phyloP scores from a whole-genome alignment of 1,284 basidiomycete genomes.

The Schizophyllum commune region DNA sequence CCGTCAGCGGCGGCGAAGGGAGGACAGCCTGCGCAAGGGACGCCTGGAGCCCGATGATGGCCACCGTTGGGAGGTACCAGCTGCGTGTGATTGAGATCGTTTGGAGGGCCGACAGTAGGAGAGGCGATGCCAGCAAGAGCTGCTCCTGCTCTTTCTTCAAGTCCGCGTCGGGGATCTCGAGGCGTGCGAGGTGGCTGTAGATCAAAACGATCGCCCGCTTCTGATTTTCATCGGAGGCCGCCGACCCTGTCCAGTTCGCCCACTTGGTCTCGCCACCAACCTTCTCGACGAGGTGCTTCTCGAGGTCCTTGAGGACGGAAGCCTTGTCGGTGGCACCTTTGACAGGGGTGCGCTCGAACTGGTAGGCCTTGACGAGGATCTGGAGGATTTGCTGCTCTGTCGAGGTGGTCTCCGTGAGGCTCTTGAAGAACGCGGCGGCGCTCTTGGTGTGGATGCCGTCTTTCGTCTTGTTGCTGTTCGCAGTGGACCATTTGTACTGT shows the following conservation, averaged over 20 bases:
- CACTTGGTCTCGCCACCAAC: conserved; percentile 22
- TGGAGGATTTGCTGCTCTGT: conserved; percentile 69
- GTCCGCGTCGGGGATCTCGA: conserved; percentile 49
- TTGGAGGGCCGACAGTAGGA: conserved; percentile 76
- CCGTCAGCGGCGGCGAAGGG: conserved; percentile 33
- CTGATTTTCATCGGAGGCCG: conserved; percentile 27
- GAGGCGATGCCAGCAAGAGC: conserved; percentile 63
- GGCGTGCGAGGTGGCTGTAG: conserved; percentile 81
- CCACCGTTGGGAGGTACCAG: conserved; percentile 83
- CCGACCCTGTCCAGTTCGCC: conserved; percentile 23
- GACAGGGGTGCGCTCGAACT: conserved; percentile 48
- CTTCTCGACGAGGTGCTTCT: conserved; percentile 25
- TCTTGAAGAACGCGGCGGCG: conserved; percentile 88
- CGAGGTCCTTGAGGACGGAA: conserved; percentile 40
- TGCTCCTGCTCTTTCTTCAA: conserved; percentile 63
- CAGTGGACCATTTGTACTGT: conserved; percentile 85
- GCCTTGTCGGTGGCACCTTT: conserved; percentile 41
- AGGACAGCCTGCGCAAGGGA: conserved; percentile 82
- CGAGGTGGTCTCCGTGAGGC: conserved; percentile 69
- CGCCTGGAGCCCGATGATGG: conserved; percentile 78
- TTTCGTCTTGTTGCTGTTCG: conserved; percentile 84
- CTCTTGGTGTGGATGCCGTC: conserved; percentile 84
- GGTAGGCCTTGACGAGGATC: conserved; percentile 68
- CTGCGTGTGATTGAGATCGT: conserved; percentile 83
- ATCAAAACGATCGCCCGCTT: conserved; percentile 65